Conservation (phyloP, 75 land plant genomes). For the Adiantum capillusveneris region DNA sequence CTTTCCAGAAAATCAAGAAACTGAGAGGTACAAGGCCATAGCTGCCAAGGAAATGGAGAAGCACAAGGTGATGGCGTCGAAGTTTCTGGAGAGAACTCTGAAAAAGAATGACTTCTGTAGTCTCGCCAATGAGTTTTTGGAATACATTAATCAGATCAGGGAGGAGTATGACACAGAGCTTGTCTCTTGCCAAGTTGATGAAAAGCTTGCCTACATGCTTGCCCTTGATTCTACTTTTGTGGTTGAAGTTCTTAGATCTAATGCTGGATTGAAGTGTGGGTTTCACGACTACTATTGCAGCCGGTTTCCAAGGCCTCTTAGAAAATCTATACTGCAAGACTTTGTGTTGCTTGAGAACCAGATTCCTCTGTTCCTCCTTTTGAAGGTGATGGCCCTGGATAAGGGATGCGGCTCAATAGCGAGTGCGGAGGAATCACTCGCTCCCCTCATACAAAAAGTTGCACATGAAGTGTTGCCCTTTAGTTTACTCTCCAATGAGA, state of each 20-base stretch:
- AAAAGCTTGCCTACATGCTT: constrained; percentile 53
- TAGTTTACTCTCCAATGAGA: not conserved
- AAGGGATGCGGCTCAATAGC: constrained; percentile 13
- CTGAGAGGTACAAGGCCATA: constrained; percentile 47
- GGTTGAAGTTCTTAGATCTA: constrained; percentile 38
- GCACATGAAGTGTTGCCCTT: not conserved
- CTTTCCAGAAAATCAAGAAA: constrained; percentile 37
- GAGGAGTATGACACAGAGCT: no score
- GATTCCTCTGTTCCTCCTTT: constrained; percentile 43
- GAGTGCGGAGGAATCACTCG: constrained; percentile 18
- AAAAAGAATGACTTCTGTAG: not conserved
- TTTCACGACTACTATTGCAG: constrained; percentile 1
- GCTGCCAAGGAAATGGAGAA: constrained; percentile 37
- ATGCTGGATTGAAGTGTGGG: not conserved
- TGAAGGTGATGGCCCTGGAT: constrained; percentile 18
- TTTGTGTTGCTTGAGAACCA: constrained; percentile 68
- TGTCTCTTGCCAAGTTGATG: not conserved
- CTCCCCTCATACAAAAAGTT: constrained; percentile 26
- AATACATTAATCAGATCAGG: constrained; percentile 19
- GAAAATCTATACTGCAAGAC: constrained; percentile 40
- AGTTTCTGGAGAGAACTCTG: not conserved
- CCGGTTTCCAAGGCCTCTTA: constrained; percentile 13
- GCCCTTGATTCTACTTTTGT: constrained; percentile 48
- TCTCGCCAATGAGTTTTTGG: constrained; percentile 19
- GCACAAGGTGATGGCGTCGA: not conserved